Base-by-base conservation (phyloP, 2,329 filamentous ascomycete genomes). In the Grosmannia serpens region DNA sequence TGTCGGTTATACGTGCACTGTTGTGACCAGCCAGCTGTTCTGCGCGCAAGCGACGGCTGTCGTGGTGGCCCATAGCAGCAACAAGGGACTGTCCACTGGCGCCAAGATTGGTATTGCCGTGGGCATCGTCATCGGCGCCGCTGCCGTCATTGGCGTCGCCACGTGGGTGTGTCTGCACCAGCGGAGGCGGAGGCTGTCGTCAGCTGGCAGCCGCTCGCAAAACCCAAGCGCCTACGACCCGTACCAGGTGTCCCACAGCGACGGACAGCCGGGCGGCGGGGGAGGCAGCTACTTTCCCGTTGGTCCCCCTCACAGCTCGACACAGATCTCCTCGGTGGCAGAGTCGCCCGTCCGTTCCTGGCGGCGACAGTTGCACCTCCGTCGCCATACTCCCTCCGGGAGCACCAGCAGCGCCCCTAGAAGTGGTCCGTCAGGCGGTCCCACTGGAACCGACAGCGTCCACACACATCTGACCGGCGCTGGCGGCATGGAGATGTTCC, bases 81-180 rank as follows among this genome's bases (percentile, higher is more conserved):
- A 50, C 29, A 59, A 58, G 2, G 67, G 67, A 2, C 66, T 82
- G 7, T 77, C 77, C 1, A 67, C 72, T 1, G 79, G 77, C 1
- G 80, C 79, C 2, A 81, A 78, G 64, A 80, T 77, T 0, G 82
- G 82, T 2, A 77, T 85, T n/a, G 80, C 76, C 7, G 71, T 78
- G 0, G 82, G 79, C 22, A 74, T 78, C 4, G 73, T 77, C 1
- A 66, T 79, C 0, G 77, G 70, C 31, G 73, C 70, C 1, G 70
- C 72, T 4, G 51, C 74, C 7, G 47, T 80, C 17, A 68, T 80
- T 44, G 77, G 72, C 4, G 65, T 65, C 3, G 61, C 75, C 20
- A 71, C 74, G 0, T 84, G 77, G 75, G 70, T 79, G 59, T 80
- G 75, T 59, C 58, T 81, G 31, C 67, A 58, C 38, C 59, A 64